Percentiles rank a stretch among this genome's conserved stretches.
Conservation (phyloP, 768 basidiomycete species). For the Dioszegia crocea region DNA sequence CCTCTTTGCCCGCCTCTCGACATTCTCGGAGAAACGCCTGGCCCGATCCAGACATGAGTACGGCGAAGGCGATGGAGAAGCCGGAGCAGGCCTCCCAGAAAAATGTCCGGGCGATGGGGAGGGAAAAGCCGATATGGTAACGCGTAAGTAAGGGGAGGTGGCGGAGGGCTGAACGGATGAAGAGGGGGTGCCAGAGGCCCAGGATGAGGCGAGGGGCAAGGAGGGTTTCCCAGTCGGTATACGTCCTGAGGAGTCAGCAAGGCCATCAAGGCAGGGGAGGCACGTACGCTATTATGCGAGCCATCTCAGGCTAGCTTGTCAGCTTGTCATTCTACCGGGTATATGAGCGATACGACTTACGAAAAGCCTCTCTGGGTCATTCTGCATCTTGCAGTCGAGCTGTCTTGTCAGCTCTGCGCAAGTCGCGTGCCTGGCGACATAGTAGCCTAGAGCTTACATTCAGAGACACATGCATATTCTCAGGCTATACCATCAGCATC, state of each 20-base stretch:
- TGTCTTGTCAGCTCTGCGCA: constrained; percentile 10
- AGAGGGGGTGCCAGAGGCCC: constrained; percentile 51
- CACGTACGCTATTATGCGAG: constrained; percentile 40
- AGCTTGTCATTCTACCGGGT: no score
- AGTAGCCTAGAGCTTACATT: constrained; percentile 31
- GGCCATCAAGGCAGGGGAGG: not conserved
- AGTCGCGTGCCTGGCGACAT: not conserved
- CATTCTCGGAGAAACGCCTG: constrained; percentile 48
- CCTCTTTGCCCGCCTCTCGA: constrained; percentile 41
- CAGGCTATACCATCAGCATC: constrained; percentile 34
- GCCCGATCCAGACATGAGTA: constrained; percentile 40
- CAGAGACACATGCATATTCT: constrained; percentile 46
- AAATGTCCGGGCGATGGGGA: constrained; percentile 40
- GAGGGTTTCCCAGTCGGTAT: constrained; percentile 28
- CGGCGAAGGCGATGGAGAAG: constrained; percentile 45
- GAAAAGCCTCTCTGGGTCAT: constrained; percentile 46
- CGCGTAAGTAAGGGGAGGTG: constrained; percentile 44
- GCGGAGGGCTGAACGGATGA: constrained; percentile 42
- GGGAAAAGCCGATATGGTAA: constrained; percentile 49
- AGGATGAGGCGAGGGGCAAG: constrained; percentile 49
- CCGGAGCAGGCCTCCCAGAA: constrained; percentile 49
- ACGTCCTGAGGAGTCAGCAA: not conserved
- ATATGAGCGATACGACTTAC: no score
- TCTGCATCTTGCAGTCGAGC: constrained; percentile 51
- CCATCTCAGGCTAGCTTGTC: constrained; percentile 44